phyloP scores from a whole-genome alignment of 2,329 filamentous ascomycete species.

The Aspergillus alliaceus region DNA sequence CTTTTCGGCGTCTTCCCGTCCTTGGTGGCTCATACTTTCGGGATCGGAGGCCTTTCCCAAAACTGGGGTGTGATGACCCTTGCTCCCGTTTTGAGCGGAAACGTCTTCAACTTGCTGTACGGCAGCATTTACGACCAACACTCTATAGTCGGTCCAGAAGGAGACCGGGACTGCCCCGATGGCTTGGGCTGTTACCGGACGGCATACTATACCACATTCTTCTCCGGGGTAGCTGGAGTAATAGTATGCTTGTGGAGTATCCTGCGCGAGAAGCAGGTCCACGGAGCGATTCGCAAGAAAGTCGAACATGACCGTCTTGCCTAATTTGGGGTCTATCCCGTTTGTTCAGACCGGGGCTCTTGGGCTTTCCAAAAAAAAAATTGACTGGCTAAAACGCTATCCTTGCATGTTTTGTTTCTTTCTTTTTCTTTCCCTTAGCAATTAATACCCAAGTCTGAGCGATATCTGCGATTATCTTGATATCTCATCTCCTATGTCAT shows the following conservation, averaged over 20 bases:
- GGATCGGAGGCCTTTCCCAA: constrained; percentile 81
- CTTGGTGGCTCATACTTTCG: constrained; percentile 85
- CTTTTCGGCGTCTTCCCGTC: constrained; percentile 93
- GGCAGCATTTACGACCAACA: constrained; percentile 80
- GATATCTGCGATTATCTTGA: not conserved
- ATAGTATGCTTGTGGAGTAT: constrained; percentile 63
- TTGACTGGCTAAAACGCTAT: not conserved
- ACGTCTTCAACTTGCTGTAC: constrained; percentile 91
- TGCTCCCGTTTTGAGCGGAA: constrained; percentile 81
- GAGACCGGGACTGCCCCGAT: constrained; percentile 72
- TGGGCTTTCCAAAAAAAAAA: not conserved
- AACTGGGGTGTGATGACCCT: constrained; percentile 98
- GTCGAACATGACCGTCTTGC: constrained; percentile 34
- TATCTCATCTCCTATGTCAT: not conserved
- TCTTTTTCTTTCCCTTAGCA: not conserved
- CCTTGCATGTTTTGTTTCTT: not conserved
- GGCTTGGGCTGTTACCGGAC: constrained; percentile 77
- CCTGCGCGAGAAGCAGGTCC: constrained; percentile 38
- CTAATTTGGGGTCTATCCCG: constrained; percentile 12
- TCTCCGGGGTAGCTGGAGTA: constrained; percentile 68
- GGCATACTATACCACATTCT: constrained; percentile 78
- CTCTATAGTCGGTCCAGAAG: constrained; percentile 65
- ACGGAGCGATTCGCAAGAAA: constrained; percentile 27
- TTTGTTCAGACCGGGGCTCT: not conserved
- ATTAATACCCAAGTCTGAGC: not conserved